Base-by-base conservation (phyloP, 805 yeast genomes). In the Metschnikowia lochheadii region DNA sequence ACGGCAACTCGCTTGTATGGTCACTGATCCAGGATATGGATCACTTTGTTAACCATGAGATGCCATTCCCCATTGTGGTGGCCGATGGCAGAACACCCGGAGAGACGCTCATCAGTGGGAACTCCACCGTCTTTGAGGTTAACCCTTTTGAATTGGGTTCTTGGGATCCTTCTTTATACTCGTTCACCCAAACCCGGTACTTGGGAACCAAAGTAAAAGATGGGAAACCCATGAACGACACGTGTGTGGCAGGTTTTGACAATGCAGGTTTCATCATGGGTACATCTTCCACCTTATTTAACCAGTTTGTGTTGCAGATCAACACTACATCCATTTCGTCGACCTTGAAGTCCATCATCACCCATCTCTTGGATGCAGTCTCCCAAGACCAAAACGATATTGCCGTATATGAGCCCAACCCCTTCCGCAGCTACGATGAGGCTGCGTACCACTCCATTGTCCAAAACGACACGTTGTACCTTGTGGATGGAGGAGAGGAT, bases 91-190 rank as follows among this genome's bases (percentile, higher is more conserved):
- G 73, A 57, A 64, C 69, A 10, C 76, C 75, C 2, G 67, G 66
- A 21, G 53, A 66, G 1, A 49, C 45, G 11, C 56, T 67, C 48
- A 59, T 67, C 36, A 62, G 65, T 55, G 65, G 62, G 1, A 69
- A 71, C 56, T 70, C 76, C 21, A 69, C 76, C 1, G 65, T 72
- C 13, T 61, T 72, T 49, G 77, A 72, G 60, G 49, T 69, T 49
- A 68, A 61, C 45, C 73, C 77, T 5, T 72, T 46, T 54, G 77
- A 72, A 56, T 50, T 89, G 61, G 97, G 97, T 13, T 83, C 95
- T 4, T 89, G 96, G 96, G 97, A 90, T 63, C 86, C 89, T 13
- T 72, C 85, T 1, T 67, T 87, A 49, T 73, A 77, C 49, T 70
- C 85, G 2, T 89, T 90, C 66, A 74, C 83, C 11, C 84, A 85